Evolutionary conservation across 2,329 filamentous ascomycete species (phyloP), one percentile per base, ranked within the genome.

Genomic region (Trichophyton simii): DNA sequence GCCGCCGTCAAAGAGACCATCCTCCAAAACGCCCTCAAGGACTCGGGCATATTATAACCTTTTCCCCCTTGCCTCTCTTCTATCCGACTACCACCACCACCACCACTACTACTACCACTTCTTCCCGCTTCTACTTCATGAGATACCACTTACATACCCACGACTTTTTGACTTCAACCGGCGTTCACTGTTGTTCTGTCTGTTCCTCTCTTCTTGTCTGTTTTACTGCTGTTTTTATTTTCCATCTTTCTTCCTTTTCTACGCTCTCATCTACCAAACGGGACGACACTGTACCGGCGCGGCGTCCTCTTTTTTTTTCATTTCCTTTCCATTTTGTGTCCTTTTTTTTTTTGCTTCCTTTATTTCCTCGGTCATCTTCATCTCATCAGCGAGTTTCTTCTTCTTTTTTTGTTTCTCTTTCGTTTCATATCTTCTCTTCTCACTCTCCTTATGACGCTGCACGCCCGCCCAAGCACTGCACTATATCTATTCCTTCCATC

Each of bases 1-100:
- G 94, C 92, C 38, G 94, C 94, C 7, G 94, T 99, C 63, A 99
- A 99, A 75, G 94, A 99, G 77, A 99, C 94, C 38, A 99, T 99
- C 70, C 79, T 99, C 67, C 95, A 97, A 76, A 99, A 99, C 73
- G 94, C 94, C 57, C 83, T 99, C 68, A 96, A 95, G 78, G 94
- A 99, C 75, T 97, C 94, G 22, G 94, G 94, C 67, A 97, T 99
- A 74, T 84, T 99, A 69, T 91, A 76, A 87, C 36, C 38, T 36
- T 34, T 38, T 31, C 7, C 18, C 18, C 52, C 55, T 6, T 11
- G 7, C 20, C 36, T 42, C 54, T 34, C 54, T 57, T 22, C 34
- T 22, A 11, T 15, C 22, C 13, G 22, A 28, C 48, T 48, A 9
- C 44, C 44, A 25, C 5, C 42, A 46, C 5, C 42, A 46, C 13